Evolutionary conservation across 2,329 filamentous ascomycete species (phyloP).

Genomic region (Paecilomyces niveus): DNA sequence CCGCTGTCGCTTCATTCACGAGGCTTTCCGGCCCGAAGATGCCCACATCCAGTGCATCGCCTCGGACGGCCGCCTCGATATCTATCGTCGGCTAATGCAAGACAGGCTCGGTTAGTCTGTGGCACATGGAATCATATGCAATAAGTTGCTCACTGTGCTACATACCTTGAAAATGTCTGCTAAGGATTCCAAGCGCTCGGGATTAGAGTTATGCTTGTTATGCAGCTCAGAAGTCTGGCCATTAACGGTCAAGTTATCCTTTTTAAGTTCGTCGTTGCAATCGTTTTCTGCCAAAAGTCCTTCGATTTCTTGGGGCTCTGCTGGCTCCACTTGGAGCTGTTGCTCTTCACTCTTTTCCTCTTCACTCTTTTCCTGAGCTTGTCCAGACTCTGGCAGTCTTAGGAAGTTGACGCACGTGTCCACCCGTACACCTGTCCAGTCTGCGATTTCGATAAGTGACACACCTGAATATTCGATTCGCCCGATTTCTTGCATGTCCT

Average conservation of each 20-base stretch:
- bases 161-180: constrained; percentile 13
- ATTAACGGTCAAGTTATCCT: background rate
- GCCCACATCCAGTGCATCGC: constrained; percentile 46
- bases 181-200: background rate
- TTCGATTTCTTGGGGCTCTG: background rate
- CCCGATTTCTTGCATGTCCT: constrained; percentile 58
- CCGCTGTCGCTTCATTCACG: constrained; percentile 5
- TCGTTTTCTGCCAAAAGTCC: background rate
- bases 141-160: background rate
- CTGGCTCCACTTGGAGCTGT: background rate
- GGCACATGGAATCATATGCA: background rate
- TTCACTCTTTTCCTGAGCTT: constrained; percentile 1
- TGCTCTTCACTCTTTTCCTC: background rate
- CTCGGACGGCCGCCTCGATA: constrained; percentile 46
- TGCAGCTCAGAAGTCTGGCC: background rate
- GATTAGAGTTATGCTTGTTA: background rate
- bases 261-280: background rate
- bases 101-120: constrained; percentile 11
- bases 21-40: constrained; percentile 41
- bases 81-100: constrained; percentile 46
- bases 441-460: constrained; percentile 61
- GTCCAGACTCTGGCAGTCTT: constrained; percentile 40
- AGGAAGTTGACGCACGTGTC: constrained; percentile 79
- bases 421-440: constrained; percentile 67
- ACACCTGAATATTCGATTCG: constrained; percentile 49